Base-by-base conservation (phyloP, 768 basidiomycete species). In the Termitomyces sp. region DNA sequence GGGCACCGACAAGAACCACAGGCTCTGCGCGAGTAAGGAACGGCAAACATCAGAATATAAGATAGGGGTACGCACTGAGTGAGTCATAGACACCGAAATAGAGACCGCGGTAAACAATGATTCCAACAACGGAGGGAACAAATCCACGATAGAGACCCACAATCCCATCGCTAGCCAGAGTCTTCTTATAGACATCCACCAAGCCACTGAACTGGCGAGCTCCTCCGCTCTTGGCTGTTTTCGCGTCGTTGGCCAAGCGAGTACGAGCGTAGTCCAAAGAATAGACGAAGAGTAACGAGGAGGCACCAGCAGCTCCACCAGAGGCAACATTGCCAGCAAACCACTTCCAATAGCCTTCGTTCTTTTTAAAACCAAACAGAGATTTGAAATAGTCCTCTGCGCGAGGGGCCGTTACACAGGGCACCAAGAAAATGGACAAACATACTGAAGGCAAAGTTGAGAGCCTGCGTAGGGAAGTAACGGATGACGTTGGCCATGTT, bases 401-500 rank as follows among this genome's bases (percentile, higher is more conserved):
- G 59, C 47, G 16, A 23, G 42, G 12, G 27, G 35, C 66, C 65
- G 49, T 61, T 6, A 25, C 12, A 5, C 2, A 9, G 14, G 52
- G 3, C 39, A 21, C 11, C 34, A 57, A 27, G 49, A 51, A 25
- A 28, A 39, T 19, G 10, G 51, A 58, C 50, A 63, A 45, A 84
- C 94, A 66, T 66, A 96, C 91, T 98, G 89, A 98, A 98, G 72
- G 96, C 96, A 69, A 99, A 98, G 90, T 99, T 99, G 67, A 98
- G 79, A 44, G 97, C 97, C 76, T 98, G 96, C 56, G 97, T 99
- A 52, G 97, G 97, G 93, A 99, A 99, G 90, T 98, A 99, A 72
- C 97, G 94, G 80, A 99, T 97, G 79, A 99, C 97, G 79, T 99
- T 99, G 83, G 97, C 96, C 57, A 95, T 98, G 87, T 98, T 99